phyloP scores from a whole-genome alignment of 108 stramenopile species.

The Hondaea fermentalgiana region DNA sequence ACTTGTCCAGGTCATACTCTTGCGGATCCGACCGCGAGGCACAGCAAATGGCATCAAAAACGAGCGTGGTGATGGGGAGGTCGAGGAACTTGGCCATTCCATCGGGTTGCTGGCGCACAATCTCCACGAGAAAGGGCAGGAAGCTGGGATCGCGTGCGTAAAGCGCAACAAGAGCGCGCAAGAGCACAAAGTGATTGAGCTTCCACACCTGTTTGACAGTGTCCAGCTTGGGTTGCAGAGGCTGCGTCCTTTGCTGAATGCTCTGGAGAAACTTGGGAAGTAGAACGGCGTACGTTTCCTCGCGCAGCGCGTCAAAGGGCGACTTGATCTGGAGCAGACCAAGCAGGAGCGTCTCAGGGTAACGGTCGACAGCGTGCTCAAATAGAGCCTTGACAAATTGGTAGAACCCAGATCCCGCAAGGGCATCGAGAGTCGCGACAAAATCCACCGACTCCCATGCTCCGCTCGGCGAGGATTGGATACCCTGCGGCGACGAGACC shows the following conservation, averaged over 20 bases:
- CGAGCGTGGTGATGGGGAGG: neutral
- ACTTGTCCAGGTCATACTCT: neutral
- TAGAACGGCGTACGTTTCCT: neutral
- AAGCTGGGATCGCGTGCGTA: slow-evolving; percentile 3
- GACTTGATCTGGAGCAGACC: neutral
- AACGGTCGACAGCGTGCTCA: neutral
- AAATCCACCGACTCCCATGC: neutral
- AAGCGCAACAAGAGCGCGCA: neutral
- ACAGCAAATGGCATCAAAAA: neutral
- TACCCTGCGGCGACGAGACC: neutral
- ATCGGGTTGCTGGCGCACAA: neutral
- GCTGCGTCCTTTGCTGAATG: neutral
- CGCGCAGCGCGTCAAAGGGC: slow-evolving; percentile 9
- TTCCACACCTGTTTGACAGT: slow-evolving; percentile 3
- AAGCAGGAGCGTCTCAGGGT: neutral
- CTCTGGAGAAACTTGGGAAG: neutral
- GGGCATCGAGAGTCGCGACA: neutral
- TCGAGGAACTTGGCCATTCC: neutral
- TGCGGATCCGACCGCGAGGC: neutral
- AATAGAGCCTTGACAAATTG: neutral
- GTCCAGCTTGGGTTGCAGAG: neutral
- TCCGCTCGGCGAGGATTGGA: neutral
- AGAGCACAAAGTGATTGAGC: neutral
- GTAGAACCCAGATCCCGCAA: neutral
- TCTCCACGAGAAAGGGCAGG: neutral